These are phyloP conservation scores for Sarocladium strictum DNA, from an alignment of 2,329 filamentous ascomycete genomes.

Conservation along the genomic window DNA sequence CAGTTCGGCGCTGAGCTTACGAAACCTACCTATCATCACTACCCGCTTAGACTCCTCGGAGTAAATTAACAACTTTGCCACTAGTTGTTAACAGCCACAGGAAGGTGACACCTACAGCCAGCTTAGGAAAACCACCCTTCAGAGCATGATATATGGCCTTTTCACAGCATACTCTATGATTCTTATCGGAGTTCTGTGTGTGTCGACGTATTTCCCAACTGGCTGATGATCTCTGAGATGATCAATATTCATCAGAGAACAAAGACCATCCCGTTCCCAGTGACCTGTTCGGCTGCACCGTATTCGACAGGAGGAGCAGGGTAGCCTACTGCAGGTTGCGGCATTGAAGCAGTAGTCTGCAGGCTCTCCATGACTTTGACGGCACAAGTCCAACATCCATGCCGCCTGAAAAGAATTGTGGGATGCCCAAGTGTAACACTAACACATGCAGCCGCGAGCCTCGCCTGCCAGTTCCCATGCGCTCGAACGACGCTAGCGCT, in stretches of 20 bases:
- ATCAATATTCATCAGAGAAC: not conserved
- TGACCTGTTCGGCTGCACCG: not conserved
- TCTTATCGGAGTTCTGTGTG: too few species aligned
- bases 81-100: too few species aligned
- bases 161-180: too few species aligned
- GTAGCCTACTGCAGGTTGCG: too few species aligned
- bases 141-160: too few species aligned
- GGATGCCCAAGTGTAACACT: not conserved
- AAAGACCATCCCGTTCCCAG: not conserved
- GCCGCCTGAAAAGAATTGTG: not conserved
- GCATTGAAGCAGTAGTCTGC: not conserved
- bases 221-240: slow-evolving; percentile 30
- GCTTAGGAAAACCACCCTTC: too few species aligned
- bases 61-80: too few species aligned
- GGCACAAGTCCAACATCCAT: not conserved
- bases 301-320: not conserved
- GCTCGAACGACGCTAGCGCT: not conserved
- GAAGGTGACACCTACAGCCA: too few species aligned
- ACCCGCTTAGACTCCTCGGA: too few species aligned
- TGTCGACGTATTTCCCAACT: too few species aligned
- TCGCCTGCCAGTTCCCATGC: not conserved
- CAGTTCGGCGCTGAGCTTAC: too few species aligned
- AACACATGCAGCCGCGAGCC: not conserved
- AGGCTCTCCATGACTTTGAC: not conserved
- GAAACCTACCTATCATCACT: too few species aligned